Evolutionary conservation across 768 basidiomycete genomes (phyloP), one percentile per base, ranked within the genome.

Genomic region (Brasilioporus rufonigricans): DNA sequence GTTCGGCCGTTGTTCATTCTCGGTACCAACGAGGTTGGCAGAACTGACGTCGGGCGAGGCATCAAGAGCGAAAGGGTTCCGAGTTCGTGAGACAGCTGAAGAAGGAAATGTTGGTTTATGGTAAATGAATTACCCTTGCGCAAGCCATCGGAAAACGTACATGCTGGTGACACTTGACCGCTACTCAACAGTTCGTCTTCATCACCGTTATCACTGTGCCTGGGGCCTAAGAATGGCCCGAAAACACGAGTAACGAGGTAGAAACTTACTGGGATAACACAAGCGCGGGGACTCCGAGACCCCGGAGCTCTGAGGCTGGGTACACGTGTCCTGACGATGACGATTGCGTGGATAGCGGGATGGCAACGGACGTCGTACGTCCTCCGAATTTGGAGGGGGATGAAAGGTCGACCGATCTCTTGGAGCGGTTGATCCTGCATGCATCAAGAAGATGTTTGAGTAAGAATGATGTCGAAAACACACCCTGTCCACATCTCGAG

Each of bases 131-230:
- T 27, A 13, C 27, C 16, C 44, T 21, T 14, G 32, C n/a, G n/a
- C 46, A 64, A 58, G 23, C 32, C 43, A 9, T 52, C 55, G 40
- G 44, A 58, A 48, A 51, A 65, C 80, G 62, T 67, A 86, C 88
- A 84, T 57, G 80, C 73, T 7, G 89, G 87, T 24, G 89, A 92
- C 1, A 78, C 81, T 63, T 89, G 89, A 1, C 87, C 88, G 62
- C 89, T 91, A 66, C 89, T 91, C 47, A 87, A 69, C n/a, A 85
- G 71, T 14, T 87, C 84, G 14, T 87, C 87, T 19, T 82, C 81
- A 12, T 88, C 86, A 9, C 65, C 69, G 53, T 62, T 62, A 48
- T 62, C 62, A 39, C 71, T 65, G 40, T 54, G 29, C 18, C 45
- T 16, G 4, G 19, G 23, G 16, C 14, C 2, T 53, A 18, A 52